Evolutionary conservation across 805 yeast genomes (phyloP).

Genomic region (Lipomyces kockii): DNA sequence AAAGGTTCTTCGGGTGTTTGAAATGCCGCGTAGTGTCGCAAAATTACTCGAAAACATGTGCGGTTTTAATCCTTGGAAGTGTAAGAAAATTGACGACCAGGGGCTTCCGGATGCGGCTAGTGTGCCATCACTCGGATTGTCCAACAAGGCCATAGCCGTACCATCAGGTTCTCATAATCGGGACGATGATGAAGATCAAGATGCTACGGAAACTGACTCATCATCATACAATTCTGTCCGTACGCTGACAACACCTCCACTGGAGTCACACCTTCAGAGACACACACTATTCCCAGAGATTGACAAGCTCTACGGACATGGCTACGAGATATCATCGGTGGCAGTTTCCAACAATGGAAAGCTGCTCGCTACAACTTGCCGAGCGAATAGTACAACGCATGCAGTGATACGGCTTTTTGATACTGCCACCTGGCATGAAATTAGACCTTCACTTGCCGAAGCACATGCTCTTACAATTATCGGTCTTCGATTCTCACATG

Average conservation of each 20-base stretch:
- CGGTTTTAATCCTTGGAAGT: slow-evolving; percentile 45
- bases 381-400: slow-evolving; percentile 80
- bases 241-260: slow-evolving; percentile 64
- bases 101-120: slow-evolving; percentile 80
- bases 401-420: slow-evolving; percentile 83
- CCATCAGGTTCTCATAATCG: slow-evolving; percentile 45
- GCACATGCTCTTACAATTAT: slow-evolving; percentile 89
- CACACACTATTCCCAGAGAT: slow-evolving; percentile 93
- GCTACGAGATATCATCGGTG: slow-evolving; percentile 85
- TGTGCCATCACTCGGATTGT: slow-evolving; percentile 89
- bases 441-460: slow-evolving; percentile 54
- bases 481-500: slow-evolving; percentile 73
- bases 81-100: slow-evolving; percentile 31
- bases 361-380: slow-evolving; percentile 86
- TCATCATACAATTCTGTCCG: slow-evolving; percentile 54
- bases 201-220: slow-evolving; percentile 40
- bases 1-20: slow-evolving; percentile 85
- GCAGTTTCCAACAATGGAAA: slow-evolving; percentile 68
- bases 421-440: slow-evolving; percentile 63
- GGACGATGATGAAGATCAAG: slow-evolving; percentile 43
- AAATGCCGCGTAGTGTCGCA: slow-evolving; percentile 81
- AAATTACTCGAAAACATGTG: slow-evolving; percentile 61
- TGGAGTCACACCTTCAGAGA: slow-evolving; percentile 89
- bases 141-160: slow-evolving; percentile 79
- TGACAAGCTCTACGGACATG: slow-evolving; percentile 96